Base-by-base conservation (phyloP, 2,329 filamentous ascomycete genomes). In the Cladosporium austrohemisphaericum region DNA sequence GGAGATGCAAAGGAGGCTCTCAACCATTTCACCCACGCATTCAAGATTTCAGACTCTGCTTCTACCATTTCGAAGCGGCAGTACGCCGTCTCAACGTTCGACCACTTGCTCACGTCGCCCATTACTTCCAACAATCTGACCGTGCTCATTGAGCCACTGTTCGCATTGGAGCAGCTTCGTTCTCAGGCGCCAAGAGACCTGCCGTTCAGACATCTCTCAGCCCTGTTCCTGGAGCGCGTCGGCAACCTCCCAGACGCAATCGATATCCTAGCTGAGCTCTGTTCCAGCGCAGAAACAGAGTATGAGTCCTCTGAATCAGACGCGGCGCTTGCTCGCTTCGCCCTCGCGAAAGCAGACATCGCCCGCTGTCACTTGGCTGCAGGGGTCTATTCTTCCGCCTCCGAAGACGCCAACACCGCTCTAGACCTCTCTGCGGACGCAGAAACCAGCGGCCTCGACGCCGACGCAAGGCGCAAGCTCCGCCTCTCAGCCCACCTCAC, bases 21-120 rank as follows among this genome's bases (percentile, higher is more conserved):
- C 18, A 83, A 84, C 9, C 79, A 97, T 8, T 95, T 96, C 63
- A 91, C 88, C 1, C 93, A 98, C 64, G 92, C 93, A 1, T 93
- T 95, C 72, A 91, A 95, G 55, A 92, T 98, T 41, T 84, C 89
- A 0, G 87, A 89, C 53, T 85, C 88, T 0, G 86, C 86, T 0
- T 84, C 85, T 0, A 66, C 84, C 2, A 74, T 89, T 4, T 82
- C 85, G 0, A 87, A 90, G 64, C 80, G 84, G 23, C 87, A 92
- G 64, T 97, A 91, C 64, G 78, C 88, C 0, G 73, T 85, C 0
- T 86, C 88, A 1, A 76, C 87, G 40, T 97, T 98, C 64, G 92
- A 98, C 60, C 77, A 88, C 56, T 75, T 95, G 5, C 66, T 89
- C 11, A 75, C 79, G 1, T 78, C 79, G 1, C 71, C 80, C 1